Evolutionary conservation across 2,329 filamentous ascomycete genomes (phyloP).

Genomic region (Pestalotiopsis fici): DNA sequence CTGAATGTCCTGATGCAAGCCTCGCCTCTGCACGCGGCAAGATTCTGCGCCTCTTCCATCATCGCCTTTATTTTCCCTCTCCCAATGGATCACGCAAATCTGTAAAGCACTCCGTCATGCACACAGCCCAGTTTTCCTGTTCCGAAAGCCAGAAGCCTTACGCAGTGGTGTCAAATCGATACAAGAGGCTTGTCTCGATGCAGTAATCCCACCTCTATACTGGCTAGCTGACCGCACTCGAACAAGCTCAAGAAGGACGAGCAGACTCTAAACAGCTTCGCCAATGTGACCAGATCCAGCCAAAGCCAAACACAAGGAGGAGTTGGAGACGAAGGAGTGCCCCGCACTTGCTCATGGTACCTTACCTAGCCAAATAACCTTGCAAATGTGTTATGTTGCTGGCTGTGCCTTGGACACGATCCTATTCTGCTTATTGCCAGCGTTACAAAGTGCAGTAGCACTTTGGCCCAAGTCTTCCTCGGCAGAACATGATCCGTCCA

Average conservation of each 20-base stretch:
- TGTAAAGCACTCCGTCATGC: not conserved
- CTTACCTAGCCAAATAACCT: not conserved
- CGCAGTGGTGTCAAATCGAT: not conserved
- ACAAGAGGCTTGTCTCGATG: not conserved
- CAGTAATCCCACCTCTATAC: not conserved
- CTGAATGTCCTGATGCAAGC: not conserved
- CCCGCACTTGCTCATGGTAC: not conserved
- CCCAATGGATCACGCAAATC: not conserved
- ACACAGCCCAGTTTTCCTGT: not conserved
- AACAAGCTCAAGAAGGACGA: not conserved
- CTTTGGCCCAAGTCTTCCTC: not conserved
- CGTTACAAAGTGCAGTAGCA: not conserved
- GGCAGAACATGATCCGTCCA: conserved; percentile 5
- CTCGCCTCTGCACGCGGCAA: not conserved
- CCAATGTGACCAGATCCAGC: not conserved
- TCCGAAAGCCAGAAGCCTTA: not conserved
- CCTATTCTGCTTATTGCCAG: not conserved
- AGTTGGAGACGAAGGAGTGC: not conserved
- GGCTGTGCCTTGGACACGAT: not conserved
- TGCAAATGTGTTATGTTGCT: not conserved
- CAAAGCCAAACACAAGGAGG: not conserved
- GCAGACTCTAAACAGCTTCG: not conserved
- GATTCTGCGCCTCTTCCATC: conserved; percentile 5
- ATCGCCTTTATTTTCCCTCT: not conserved
- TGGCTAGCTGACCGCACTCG: not conserved